phyloP scores from a whole-genome alignment of 1,139 yeast genomes.

The Diutina siamensis region DNA sequence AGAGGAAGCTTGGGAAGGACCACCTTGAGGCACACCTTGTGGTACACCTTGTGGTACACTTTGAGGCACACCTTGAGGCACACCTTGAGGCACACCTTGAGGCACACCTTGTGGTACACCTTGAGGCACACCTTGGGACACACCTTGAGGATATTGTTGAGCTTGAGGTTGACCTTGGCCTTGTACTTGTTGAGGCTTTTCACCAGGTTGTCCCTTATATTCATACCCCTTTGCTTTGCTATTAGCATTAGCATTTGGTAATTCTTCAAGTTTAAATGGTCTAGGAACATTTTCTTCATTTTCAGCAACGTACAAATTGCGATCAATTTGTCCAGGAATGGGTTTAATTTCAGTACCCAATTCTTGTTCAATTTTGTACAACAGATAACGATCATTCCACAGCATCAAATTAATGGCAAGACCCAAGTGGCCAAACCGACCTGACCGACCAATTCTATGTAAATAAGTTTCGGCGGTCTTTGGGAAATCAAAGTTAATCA shows the following conservation, averaged over 20 bases:
- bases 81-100: constrained; percentile 1
- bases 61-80: constrained; percentile 7
- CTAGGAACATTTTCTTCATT: constrained; percentile 68
- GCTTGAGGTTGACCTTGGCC: constrained; percentile 9
- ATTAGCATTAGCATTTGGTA: constrained; percentile 31
- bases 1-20: constrained; percentile 11
- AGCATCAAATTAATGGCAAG: constrained; percentile 92
- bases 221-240: constrained; percentile 19
- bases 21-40: neutral
- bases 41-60: neutral
- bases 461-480: constrained; percentile 95
- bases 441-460: constrained; percentile 98
- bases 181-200: constrained; percentile 12
- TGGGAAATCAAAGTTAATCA: constrained; percentile 96
- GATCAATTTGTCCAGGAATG: constrained; percentile 85
- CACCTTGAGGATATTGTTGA: constrained; percentile 2
- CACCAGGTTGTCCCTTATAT: constrained; percentile 38
- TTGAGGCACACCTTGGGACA: constrained; percentile 7
- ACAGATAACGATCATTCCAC: constrained; percentile 91
- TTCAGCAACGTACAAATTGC: constrained; percentile 78
- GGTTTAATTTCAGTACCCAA: constrained; percentile 96
- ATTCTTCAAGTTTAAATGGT: constrained; percentile 69
- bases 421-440: constrained; percentile 97
- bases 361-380: constrained; percentile 94
- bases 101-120: neutral